phyloP scores from a whole-genome alignment of 2,329 filamentous ascomycete genomes.

The Fusarium palustre region DNA sequence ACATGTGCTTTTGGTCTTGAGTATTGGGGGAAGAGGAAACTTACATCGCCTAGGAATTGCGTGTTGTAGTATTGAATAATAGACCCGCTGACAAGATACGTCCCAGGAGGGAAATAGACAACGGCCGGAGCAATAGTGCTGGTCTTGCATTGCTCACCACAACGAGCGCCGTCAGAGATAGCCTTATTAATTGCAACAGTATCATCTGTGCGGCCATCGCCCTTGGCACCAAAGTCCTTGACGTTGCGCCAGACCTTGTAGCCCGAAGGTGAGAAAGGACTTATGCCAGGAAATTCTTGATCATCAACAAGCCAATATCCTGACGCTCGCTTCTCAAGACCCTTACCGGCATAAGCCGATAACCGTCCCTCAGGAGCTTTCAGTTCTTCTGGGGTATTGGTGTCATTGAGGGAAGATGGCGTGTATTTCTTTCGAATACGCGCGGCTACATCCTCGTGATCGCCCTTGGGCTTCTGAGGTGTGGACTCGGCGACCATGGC shows the following conservation, averaged over 20 bases:
- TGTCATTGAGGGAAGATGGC: constrained; percentile 8
- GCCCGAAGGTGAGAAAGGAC: constrained; percentile 28
- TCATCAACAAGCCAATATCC: constrained; percentile 20
- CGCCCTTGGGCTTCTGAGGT: constrained; percentile 14
- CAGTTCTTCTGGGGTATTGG: constrained; percentile 13
- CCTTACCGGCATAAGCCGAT: constrained; percentile 8
- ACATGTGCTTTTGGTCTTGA: too few species aligned
- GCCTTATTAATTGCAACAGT: constrained; percentile 66
- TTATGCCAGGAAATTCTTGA: constrained; percentile 9
- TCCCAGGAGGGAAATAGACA: constrained; percentile 57
- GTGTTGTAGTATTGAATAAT: constrained; percentile 74
- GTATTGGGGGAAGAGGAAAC: too few species aligned
- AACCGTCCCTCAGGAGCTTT: constrained; percentile 10
- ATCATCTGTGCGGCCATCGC: constrained; percentile 56
- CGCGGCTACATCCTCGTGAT: constrained; percentile 12
- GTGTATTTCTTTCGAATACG: constrained; percentile 17
- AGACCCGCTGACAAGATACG: constrained; percentile 66
- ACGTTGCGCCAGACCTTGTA: constrained; percentile 52
- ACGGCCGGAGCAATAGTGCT: constrained; percentile 47
- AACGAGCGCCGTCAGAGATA: constrained; percentile 55
- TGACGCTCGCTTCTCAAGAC: constrained; percentile 15
- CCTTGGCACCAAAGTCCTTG: constrained; percentile 55
- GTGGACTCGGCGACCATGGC: constrained; percentile 16
- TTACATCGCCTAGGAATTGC: constrained; percentile 60
- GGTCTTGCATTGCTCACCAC: constrained; percentile 46